Evolutionary conservation across 1,284 basidiomycete genomes (phyloP), one percentile per base, ranked within the genome.

Genomic region (Vanrija humicola): DNA sequence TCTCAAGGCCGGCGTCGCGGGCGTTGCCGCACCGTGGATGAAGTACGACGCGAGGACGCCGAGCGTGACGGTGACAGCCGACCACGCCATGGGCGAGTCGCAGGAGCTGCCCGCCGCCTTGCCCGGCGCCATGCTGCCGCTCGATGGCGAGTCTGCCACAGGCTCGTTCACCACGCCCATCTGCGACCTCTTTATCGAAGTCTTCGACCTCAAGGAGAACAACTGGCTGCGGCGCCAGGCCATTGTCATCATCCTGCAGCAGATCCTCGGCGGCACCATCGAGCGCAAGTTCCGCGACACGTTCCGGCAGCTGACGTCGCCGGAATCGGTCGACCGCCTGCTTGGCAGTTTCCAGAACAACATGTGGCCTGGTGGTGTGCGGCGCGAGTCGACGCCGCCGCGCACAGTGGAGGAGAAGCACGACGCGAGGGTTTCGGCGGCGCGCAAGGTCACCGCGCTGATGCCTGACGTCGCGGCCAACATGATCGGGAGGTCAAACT

Each of bases 171-270:
- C 91, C 1, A 86, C 86, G 1, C 93, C 95, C 0, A 96, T 98
- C 53, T 96, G 92, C 67, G 93, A 98, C 69, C 79, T 98, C 26
- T 82, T 97, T 39, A 82, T 97, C 51, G 90, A 93, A 21, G 81
- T 97, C 8, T 98, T 98, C 64, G 92, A 97, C 74, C 83, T 98
- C 23, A 87, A 96, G 75, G 90, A 91, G 79, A 88, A 90, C 74
- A 90, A 94, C 67, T 98, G 95, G 95, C 79, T 98, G 29, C 81
- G 94, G 49, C 82, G 91, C n/a, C 94, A 97, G 73, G 94, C 95
- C 1, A 91, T 97, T 63, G 89, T 97, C 14, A 90, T 98, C 54
- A 91, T 98, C 57, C 78, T 98, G 46, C 95, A 98, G 74, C 94
- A 98, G 70, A 85, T 97, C 5, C 80, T 98, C 5, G 95, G 94